A percentile compares a stretch with the other conserved stretches of the same genome.
Evolutionary conservation across 768 basidiomycete species (phyloP).

Genomic region (Phylloporus arenicola): DNA sequence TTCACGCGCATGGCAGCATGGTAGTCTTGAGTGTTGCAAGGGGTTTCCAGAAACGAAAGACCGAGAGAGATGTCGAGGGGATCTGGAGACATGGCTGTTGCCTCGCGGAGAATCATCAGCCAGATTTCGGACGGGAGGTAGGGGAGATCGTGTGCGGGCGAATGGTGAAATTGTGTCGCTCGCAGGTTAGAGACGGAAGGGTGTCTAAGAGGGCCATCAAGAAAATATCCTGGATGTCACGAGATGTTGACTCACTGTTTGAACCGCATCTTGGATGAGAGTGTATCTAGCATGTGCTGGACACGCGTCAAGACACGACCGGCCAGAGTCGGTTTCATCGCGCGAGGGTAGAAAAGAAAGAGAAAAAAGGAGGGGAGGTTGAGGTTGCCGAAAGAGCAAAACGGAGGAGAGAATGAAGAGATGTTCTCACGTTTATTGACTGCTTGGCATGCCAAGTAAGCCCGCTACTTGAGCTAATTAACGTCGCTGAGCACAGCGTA

Average conservation of each 20-base stretch:
- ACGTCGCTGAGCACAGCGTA: too few species aligned
- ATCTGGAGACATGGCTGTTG: constrained; percentile 41
- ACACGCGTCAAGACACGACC: constrained; percentile 16
- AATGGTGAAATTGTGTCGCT: constrained; percentile 18
- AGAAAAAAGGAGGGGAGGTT: neutral
- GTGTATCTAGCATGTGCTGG: constrained; percentile 8
- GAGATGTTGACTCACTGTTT: constrained; percentile 14
- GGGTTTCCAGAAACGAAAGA: constrained; percentile 54
- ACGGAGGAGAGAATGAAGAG: too few species aligned
- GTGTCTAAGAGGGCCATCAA: constrained; percentile 11
- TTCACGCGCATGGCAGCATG: constrained; percentile 45
- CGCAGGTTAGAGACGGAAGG: constrained; percentile 1
- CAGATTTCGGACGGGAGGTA: constrained; percentile 59
- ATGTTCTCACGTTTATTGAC: too few species aligned
- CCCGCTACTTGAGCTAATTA: too few species aligned
- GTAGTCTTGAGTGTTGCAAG: constrained; percentile 42
- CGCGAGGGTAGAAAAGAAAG: neutral
- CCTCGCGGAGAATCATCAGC: constrained; percentile 59
- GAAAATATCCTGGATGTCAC: neutral
- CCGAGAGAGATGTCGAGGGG: constrained; percentile 44
- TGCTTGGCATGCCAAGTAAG: too few species aligned
- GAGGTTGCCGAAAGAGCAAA: too few species aligned
- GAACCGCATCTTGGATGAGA: constrained; percentile 18
- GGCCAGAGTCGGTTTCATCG: constrained; percentile 13
- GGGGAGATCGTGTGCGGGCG: constrained; percentile 34